Conservation (phyloP, 768 basidiomycete genomes). For the Boletus eberwhitei region DNA sequence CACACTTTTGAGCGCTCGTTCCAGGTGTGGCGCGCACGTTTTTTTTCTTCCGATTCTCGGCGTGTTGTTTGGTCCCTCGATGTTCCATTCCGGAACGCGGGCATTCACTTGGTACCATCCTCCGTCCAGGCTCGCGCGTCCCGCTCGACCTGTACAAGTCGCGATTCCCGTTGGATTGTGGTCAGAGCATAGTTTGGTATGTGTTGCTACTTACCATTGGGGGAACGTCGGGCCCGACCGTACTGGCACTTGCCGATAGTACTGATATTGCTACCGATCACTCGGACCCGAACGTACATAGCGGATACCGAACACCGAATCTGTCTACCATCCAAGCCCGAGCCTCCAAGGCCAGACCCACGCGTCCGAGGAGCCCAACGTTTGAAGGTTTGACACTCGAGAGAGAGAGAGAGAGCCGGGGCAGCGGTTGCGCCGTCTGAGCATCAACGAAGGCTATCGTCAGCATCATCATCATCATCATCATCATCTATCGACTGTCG, state of each 20-base stretch:
- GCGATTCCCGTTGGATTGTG: not conserved
- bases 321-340: not conserved
- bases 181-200: not conserved
- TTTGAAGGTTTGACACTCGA: not conserved
- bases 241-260: not conserved
- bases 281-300: not conserved
- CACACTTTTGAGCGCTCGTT: too few relatives aligned
- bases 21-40: not conserved
- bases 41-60: not conserved
- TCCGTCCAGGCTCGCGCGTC: not conserved
- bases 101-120: not conserved
- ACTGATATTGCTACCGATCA: not conserved
- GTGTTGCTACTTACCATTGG: not conserved
- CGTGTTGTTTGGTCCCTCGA: not conserved
- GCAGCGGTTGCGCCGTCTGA: not conserved
- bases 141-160: not conserved
- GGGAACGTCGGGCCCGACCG: not conserved
- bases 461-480: not conserved
- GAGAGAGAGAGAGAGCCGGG: not conserved
- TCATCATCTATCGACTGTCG: not conserved
- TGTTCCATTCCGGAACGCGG: not conserved
- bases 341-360: not conserved
- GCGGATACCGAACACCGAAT: not conserved
- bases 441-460: slow-evolving; percentile 1
- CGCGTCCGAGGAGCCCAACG: not conserved